Percentiles rank a stretch among this genome's conserved stretches.
Conservation (phyloP, 2,329 filamentous ascomycete species). For the Ceratocystis cacaofunesta region DNA sequence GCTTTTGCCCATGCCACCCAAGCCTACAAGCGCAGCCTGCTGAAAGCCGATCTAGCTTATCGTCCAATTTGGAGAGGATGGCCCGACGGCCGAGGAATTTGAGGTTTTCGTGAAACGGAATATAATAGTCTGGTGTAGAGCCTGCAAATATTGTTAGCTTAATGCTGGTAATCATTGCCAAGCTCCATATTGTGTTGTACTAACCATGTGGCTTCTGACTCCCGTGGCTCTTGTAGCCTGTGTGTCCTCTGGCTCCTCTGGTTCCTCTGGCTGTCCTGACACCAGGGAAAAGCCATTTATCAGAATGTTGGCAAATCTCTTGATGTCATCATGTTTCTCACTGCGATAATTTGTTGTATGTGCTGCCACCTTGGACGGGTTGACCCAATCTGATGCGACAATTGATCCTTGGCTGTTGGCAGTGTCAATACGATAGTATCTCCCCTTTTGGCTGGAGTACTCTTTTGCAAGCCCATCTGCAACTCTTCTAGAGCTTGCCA, state of each 20-base stretch:
- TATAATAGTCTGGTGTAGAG: not conserved
- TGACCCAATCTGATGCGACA: slow-evolving; percentile 21
- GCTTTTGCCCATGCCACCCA: no score
- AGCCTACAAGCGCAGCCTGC: no score
- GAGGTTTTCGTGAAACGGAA: not conserved
- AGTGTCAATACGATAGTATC: slow-evolving; percentile 22
- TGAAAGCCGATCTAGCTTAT: not conserved
- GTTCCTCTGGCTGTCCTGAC: not conserved
- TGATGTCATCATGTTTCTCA: not conserved
- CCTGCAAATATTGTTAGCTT: not conserved
- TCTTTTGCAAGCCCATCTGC: slow-evolving; percentile 10
- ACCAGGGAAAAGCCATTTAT: not conserved
- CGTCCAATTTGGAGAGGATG: not conserved
- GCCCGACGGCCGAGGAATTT: not conserved
- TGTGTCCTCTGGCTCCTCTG: not conserved
- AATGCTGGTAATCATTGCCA: not conserved
- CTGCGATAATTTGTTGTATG: slow-evolving; percentile 19
- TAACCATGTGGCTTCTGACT: no score
- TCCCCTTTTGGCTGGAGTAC: slow-evolving; percentile 17
- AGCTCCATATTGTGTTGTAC: no score
- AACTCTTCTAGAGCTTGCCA: not conserved
- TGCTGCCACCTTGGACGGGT: slow-evolving; percentile 19
- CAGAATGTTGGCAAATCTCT: not conserved
- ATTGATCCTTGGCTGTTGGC: slow-evolving; percentile 21
- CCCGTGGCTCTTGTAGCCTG: no score